A percentile compares a stretch with the other conserved stretches of the same genome.
Conservation (phyloP, 2,329 filamentous ascomycete species). For the Colletotrichum sojae region DNA sequence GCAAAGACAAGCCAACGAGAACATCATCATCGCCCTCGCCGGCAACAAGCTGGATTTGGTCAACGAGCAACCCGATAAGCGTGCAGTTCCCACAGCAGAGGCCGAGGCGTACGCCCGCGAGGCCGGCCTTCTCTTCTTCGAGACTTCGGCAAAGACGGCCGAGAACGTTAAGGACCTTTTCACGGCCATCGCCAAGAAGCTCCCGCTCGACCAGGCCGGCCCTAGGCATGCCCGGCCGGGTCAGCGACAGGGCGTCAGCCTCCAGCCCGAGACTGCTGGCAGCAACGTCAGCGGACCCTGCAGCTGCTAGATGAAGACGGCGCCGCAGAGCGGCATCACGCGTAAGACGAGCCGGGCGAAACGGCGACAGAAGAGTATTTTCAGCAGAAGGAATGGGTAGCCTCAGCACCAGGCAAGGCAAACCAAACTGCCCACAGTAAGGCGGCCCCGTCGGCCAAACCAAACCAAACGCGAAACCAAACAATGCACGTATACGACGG, state of each 20-base stretch:
- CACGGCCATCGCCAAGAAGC: conserved; percentile 97
- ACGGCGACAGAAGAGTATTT: conserved; percentile 17
- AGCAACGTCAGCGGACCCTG: conserved; percentile 70
- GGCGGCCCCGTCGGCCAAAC: conserved; percentile 14
- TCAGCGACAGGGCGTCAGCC: conserved; percentile 71
- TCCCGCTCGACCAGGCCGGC: conserved; percentile 96
- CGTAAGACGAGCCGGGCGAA: conserved; percentile 6
- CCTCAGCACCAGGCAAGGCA: conserved; percentile 14
- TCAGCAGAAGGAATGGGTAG: conserved; percentile 23
- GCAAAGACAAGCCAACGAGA: conserved; percentile 98
- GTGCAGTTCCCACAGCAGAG: conserved; percentile 88
- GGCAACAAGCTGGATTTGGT: conserved; percentile 99
- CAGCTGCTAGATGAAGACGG: conserved; percentile 62
- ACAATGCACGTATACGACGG: conserved; percentile 33
- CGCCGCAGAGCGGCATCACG: conserved; percentile 34
- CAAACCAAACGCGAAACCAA: conserved; percentile 18
- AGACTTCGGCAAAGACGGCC: conserved; percentile 97
- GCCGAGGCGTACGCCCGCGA: conserved; percentile 96
- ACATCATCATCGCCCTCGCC: conserved; percentile 98
- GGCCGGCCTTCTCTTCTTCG: conserved; percentile 95
- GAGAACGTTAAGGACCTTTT: conserved; percentile 97
- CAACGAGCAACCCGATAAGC: conserved; percentile 94
- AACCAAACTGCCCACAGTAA: conserved; percentile 12
- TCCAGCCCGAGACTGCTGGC: conserved; percentile 70
- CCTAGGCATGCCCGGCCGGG: conserved; percentile 84